Evolutionary conservation across 1,284 basidiomycete genomes (phyloP).

Genomic region (Caloboletus inedulis): DNA sequence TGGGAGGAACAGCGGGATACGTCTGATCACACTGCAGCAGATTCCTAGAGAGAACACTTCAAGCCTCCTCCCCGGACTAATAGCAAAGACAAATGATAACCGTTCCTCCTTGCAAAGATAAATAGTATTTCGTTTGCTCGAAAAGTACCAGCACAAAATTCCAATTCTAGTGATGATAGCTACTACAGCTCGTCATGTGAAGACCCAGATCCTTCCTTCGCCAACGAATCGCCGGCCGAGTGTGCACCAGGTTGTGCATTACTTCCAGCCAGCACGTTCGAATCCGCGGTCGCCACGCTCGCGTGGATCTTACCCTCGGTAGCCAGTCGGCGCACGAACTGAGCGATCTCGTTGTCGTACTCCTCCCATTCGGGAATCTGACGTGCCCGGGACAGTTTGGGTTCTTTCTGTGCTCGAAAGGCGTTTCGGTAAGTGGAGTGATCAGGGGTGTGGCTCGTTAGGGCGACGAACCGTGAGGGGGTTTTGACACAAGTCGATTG

Average conservation of each 20-base stretch:
- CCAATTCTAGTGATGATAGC: not conserved
- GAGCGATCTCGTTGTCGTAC: conserved; percentile 80
- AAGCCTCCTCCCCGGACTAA: no score
- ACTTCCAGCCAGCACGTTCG: conserved; percentile 67
- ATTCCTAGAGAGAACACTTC: not conserved
- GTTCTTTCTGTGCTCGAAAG: conserved; percentile 73
- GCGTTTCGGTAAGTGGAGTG: not conserved
- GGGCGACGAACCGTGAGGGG: conserved; percentile 73
- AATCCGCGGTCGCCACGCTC: conserved; percentile 64
- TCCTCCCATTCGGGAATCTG: conserved; percentile 97
- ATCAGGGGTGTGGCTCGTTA: no score
- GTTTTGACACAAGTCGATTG: conserved; percentile 92
- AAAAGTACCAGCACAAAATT: not conserved
- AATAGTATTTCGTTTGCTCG: not conserved
- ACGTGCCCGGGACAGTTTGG: conserved; percentile 88
- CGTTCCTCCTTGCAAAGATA: not conserved
- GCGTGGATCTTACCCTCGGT: conserved; percentile 64
- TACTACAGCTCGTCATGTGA: conserved; percentile 27
- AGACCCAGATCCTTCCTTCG: not conserved
- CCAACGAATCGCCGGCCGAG: not conserved
- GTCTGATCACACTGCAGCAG: not conserved
- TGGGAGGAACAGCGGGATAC: not conserved
- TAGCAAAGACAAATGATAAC: not conserved
- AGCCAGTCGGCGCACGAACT: conserved; percentile 66
- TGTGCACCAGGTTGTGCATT: conserved; percentile 9